Evolutionary conservation across 345 rosid genomes (phyloP).

Genomic region (Anacardium occidentale): DNA sequence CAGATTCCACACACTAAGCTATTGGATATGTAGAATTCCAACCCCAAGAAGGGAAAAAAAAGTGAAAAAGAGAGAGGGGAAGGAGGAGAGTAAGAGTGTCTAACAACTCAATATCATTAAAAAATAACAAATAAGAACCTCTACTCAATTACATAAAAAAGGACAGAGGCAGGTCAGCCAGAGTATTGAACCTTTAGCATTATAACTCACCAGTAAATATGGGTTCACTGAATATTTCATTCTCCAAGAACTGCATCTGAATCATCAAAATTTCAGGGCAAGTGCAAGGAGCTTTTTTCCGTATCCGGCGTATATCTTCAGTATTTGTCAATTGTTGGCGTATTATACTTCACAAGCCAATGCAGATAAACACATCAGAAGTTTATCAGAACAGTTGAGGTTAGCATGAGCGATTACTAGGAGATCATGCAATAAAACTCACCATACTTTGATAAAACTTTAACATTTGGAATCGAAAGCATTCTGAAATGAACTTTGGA

Average conservation of each 20-base stretch:
- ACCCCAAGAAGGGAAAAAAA: neutral
- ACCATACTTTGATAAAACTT: neutral
- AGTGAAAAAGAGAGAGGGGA: neutral
- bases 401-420: slow-evolving; percentile 1
- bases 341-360: slow-evolving; percentile 58
- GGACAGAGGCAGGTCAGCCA: neutral
- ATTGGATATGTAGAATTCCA: neutral
- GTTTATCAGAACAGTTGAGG: slow-evolving; percentile 2
- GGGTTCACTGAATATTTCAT: slow-evolving; percentile 62
- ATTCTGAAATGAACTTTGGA: neutral
- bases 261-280: slow-evolving; percentile 76
- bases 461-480: neutral
- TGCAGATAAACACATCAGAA: slow-evolving; percentile 29
- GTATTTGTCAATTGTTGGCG: slow-evolving; percentile 84
- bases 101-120: neutral
- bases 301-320: slow-evolving; percentile 86
- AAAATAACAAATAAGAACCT: neutral
- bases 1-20: neutral
- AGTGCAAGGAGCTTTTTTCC: slow-evolving; percentile 99
- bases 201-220: slow-evolving; percentile 68
- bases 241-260: slow-evolving; percentile 76
- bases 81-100: neutral
- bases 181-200: slow-evolving; percentile 17
- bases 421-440: neutral
- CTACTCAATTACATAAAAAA: neutral